Percentiles rank a stretch among this genome's conserved stretches.
Conservation (phyloP, 1,284 basidiomycete species). For the Puccinia coronata region DNA sequence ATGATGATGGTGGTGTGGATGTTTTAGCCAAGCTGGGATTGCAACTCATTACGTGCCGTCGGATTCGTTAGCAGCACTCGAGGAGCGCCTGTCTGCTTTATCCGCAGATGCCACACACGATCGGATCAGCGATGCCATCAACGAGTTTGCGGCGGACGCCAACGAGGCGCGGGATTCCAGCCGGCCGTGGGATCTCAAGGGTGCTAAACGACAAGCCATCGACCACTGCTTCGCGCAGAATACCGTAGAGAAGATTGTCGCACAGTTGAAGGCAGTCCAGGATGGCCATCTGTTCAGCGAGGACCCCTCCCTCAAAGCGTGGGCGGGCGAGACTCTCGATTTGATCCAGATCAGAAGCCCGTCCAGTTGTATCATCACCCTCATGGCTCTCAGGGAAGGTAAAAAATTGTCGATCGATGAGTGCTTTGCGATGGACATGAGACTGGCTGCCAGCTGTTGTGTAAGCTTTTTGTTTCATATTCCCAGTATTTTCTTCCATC, state of each 20-base stretch:
- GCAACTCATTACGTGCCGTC: slow-evolving; percentile 87
- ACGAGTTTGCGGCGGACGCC: slow-evolving; percentile 68
- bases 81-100: slow-evolving; percentile 59
- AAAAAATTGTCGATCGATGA: slow-evolving; percentile 67
- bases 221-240: slow-evolving; percentile 74
- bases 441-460: slow-evolving; percentile 76
- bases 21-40: slow-evolving; percentile 74
- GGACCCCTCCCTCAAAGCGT: slow-evolving; percentile 64
- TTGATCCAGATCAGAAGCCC: slow-evolving; percentile 74
- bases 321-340: slow-evolving; percentile 73
- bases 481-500: background rate
- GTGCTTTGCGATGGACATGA: slow-evolving; percentile 76
- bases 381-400: slow-evolving; percentile 74
- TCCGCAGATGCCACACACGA: slow-evolving; percentile 60
- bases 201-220: slow-evolving; percentile 70
- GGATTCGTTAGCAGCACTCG: slow-evolving; percentile 69
- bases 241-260: slow-evolving; percentile 71
- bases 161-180: slow-evolving; percentile 23
- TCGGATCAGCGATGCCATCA: slow-evolving; percentile 66
- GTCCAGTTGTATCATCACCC: slow-evolving; percentile 82
- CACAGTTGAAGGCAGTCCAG: slow-evolving; percentile 64
- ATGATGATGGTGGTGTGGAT: too few relatives aligned
- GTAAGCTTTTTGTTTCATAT: slow-evolving; percentile 64
- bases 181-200: slow-evolving; percentile 61
- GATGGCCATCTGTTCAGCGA: slow-evolving; percentile 59